phyloP scores from a whole-genome alignment of 495 filamentous ascomycete species.

The Platismatia glauca region DNA sequence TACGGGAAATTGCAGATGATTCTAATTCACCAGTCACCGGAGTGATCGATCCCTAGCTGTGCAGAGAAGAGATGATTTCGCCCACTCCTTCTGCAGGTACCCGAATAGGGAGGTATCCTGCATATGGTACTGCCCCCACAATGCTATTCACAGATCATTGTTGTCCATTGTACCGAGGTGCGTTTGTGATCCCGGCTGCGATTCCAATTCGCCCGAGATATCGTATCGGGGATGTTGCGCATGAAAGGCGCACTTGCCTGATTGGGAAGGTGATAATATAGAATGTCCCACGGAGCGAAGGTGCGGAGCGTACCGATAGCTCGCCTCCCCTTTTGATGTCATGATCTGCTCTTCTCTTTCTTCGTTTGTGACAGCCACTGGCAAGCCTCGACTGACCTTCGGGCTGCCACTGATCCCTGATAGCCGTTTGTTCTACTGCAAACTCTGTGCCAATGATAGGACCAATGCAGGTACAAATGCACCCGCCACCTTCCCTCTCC shows the following conservation, averaged over 20 bases:
- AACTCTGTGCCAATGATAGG: neutral
- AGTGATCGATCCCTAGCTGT: too few species aligned
- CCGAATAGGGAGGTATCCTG: neutral
- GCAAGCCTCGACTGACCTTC: neutral
- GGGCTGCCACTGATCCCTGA: neutral
- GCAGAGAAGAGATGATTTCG: too few species aligned
- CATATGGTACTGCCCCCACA: neutral
- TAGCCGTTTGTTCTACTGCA: neutral
- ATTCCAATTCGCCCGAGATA: neutral
- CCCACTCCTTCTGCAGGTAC: constrained; percentile 1
- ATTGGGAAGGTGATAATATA: neutral
- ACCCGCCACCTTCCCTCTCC: neutral
- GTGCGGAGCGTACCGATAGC: constrained; percentile 1
- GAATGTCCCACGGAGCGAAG: neutral
- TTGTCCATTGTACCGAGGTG: neutral
- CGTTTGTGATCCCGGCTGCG: neutral
- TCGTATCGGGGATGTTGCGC: neutral
- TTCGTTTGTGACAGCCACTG: neutral
- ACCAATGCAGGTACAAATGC: neutral
- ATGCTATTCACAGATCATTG: neutral
- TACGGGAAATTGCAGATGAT: neutral
- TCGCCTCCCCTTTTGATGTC: neutral
- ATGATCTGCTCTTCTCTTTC: neutral
- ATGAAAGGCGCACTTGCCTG: neutral
- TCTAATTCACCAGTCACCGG: neutral